Conservation (phyloP, 2,329 filamentous ascomycete genomes). For the Scytalidium sp. region DNA sequence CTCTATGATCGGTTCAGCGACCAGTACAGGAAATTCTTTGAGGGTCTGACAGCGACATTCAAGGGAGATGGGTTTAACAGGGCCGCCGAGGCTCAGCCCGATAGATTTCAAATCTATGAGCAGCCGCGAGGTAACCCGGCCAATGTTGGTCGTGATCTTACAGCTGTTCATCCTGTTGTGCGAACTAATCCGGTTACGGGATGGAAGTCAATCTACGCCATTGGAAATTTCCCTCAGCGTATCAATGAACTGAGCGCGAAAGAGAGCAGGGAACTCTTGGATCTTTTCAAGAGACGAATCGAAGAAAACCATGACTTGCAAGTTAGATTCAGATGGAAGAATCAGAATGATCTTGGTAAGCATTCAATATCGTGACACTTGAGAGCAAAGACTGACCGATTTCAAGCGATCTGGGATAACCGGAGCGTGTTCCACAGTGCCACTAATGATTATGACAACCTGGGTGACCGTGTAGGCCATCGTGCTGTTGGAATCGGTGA, state of each 20-base stretch:
- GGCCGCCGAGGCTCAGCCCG: conserved; percentile 31
- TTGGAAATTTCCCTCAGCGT: conserved; percentile 46
- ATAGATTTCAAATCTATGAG: conserved; percentile 31
- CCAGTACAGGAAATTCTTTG: conserved; percentile 43
- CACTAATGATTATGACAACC: conserved; percentile 56
- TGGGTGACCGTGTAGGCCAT: conserved; percentile 43
- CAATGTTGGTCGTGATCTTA: conserved; percentile 50
- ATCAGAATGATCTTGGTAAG: conserved; percentile 38
- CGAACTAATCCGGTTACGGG: conserved; percentile 59
- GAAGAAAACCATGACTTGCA: conserved; percentile 52
- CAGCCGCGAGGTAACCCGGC: conserved; percentile 49
- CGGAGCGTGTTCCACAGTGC: conserved; percentile 46
- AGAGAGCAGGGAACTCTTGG: conserved; percentile 39
- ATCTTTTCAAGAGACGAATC: conserved; percentile 45
- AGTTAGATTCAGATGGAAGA: conserved; percentile 35
- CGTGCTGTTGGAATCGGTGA: conserved; percentile 45
- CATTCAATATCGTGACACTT: conserved; percentile 32
- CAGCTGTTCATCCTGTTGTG: conserved; percentile 41
- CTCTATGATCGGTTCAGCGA: conserved; percentile 50
- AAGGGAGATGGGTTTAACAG: conserved; percentile 45
- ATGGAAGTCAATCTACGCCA: conserved; percentile 52
- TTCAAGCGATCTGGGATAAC: conserved; percentile 65
- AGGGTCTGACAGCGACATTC: conserved; percentile 45
- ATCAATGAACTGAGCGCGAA: conserved; percentile 51
- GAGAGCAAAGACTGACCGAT: conserved; percentile 43